Percentiles rank a stretch among this genome's conserved stretches.
Conservation (phyloP, 768 basidiomycete genomes). For the Collybia sp. region DNA sequence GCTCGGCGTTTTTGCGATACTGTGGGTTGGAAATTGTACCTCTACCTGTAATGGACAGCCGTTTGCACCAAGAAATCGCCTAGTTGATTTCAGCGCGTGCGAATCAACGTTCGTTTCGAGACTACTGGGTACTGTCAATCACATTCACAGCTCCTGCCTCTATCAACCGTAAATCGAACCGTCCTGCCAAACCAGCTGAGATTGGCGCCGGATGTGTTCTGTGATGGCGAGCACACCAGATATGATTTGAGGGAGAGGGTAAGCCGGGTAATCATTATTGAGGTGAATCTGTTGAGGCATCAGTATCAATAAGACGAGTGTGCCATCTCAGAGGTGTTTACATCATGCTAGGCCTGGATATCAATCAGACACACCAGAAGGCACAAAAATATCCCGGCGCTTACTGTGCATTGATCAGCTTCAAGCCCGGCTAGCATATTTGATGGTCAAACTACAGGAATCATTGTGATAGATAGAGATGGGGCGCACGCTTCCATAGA, state of each 20-base stretch:
- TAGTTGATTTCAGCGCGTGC: no score
- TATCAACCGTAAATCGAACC: no score
- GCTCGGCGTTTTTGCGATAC: no score
- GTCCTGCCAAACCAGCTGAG: no score
- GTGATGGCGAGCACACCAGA: no score
- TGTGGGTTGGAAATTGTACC: no score
- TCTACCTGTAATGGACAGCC: no score
- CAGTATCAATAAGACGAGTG: neutral
- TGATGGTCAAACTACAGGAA: neutral
- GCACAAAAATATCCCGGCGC: neutral
- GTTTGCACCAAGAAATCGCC: no score
- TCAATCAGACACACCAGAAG: neutral
- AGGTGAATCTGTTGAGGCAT: constrained; percentile 10
- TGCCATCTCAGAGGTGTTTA: neutral
- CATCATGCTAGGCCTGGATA: neutral
- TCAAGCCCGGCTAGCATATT: constrained; percentile 4
- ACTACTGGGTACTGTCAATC: no score
- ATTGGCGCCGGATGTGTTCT: no score
- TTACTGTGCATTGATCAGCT: constrained; percentile 14
- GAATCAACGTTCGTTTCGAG: no score
- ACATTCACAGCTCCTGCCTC: no score
- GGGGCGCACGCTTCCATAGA: constrained; percentile 9
- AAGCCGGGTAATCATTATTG: constrained; percentile 18
- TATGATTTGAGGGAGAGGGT: constrained; percentile 11
- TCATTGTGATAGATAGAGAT: neutral